Evolutionary conservation across 495 filamentous ascomycete species (phyloP).

Genomic region (Tuber aestivum): DNA sequence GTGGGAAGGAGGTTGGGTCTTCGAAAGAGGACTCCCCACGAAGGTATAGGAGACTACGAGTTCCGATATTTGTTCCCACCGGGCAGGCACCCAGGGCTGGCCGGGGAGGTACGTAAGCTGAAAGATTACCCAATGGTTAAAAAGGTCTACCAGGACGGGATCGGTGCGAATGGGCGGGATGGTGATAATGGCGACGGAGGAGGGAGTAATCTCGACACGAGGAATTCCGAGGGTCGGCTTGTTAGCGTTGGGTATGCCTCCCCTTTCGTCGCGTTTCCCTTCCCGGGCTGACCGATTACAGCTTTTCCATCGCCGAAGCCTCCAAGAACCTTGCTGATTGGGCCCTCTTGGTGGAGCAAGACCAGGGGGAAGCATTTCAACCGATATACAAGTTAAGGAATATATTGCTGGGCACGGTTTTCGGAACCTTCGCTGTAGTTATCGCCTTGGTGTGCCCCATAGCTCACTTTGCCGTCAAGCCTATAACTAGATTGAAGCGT

Average conservation of each 20-base stretch:
- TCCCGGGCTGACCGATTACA: constrained; percentile 6
- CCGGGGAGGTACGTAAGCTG: constrained; percentile 27
- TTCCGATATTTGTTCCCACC: constrained; percentile 39
- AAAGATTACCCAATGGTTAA: constrained; percentile 31
- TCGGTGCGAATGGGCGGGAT: constrained; percentile 17
- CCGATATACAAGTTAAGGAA: constrained; percentile 66
- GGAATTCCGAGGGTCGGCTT: constrained; percentile 51
- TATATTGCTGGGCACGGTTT: constrained; percentile 76
- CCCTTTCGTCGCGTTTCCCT: constrained; percentile 40
- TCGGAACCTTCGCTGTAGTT: constrained; percentile 67
- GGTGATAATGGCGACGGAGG: constrained; percentile 38
- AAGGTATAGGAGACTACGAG: constrained; percentile 26
- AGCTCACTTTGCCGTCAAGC: constrained; percentile 71
- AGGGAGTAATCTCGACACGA: constrained; percentile 44
- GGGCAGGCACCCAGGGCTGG: constrained; percentile 22
- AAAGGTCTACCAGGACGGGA: constrained; percentile 28
- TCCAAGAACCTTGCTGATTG: constrained; percentile 58
- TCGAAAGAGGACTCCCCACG: constrained; percentile 11
- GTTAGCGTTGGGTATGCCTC: constrained; percentile 57
- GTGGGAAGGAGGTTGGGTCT: constrained; percentile 25
- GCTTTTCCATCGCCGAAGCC: constrained; percentile 29
- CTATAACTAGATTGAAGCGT: constrained; percentile 67
- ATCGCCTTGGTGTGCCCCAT: constrained; percentile 65
- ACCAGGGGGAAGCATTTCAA: constrained; percentile 63
- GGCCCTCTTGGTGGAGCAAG: constrained; percentile 74